Base-by-base conservation (phyloP, 176 grass and related monocot genomes). In the Rhynchospora breviuscula region DNA sequence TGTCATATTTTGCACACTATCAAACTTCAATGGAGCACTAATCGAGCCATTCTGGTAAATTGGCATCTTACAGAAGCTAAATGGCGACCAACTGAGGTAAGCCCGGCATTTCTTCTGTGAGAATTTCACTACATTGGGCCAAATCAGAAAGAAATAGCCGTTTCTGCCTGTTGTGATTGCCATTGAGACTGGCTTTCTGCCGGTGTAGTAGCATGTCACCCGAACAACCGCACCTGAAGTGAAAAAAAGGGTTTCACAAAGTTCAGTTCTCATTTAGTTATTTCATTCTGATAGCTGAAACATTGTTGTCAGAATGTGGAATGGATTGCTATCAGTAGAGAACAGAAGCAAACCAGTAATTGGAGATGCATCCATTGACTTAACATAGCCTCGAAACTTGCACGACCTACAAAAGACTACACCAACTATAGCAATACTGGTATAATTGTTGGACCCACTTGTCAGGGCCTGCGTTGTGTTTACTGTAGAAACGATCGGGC, bases 391-490 rank as follows among this genome's bases (percentile, higher is more conserved):
- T 17, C n/a, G 18, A 23, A 33, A 67, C 62, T 67, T 79, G 84
- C 72, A 78, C 3, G 84, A 86, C 15, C 63, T 86, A 62, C 84
- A 86, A 19, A 58, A 86, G 48, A 86, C 74, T 0, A 59, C 23
- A 57, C 84, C 84, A 21, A 67, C 76, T 10, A 86, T 56, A 6
- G 58, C 84, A 48, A 80, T 35, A 17, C 43, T 52, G 62, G 14
- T 51, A 25, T 82, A 82, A 49, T 31, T 59, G 45, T n/a, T 15
- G 48, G 73, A 7, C 43, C 25, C 14, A 54, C 22, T 10, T 64
- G 17, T 29, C 49, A 58, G 35, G 14, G 44, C 23, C 0, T 63
- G 60, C 7, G 57, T 65, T 17, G 79, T 29, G 9, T 31, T 49
- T 23, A 0, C 80, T 53, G 31, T 21, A 22, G 59, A 67, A 12